Conservation (phyloP, 306 rosid species). For the Vigna mungo region DNA sequence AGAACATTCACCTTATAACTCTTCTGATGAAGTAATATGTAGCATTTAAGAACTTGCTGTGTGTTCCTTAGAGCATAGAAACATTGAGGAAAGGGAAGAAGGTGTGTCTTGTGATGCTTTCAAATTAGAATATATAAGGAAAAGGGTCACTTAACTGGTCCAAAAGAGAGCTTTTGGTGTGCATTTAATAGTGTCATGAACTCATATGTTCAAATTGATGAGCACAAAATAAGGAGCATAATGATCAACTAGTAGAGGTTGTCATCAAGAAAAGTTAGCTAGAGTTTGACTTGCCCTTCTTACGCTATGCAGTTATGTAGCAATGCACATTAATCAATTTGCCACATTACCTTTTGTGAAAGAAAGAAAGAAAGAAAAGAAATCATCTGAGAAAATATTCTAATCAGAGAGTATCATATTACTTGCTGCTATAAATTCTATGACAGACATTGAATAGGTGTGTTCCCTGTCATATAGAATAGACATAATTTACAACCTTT, state of each 20-base stretch:
- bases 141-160: constrained; percentile 39
- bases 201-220: constrained; percentile 39
- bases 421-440: constrained; percentile 23
- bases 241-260: constrained; percentile 54
- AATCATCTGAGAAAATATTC: constrained; percentile 35
- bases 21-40: constrained; percentile 3
- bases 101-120: constrained; percentile 5
- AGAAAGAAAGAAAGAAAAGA: no score
- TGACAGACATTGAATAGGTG: constrained; percentile 25
- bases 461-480: constrained; percentile 12
- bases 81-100: constrained; percentile 1
- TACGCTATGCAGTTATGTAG: constrained; percentile 38
- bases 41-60: constrained; percentile 19
- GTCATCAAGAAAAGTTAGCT: constrained; percentile 44
- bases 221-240: constrained; percentile 52
- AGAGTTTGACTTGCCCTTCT: constrained; percentile 54
- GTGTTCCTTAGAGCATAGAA: constrained; percentile 11
- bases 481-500: constrained; percentile 33
- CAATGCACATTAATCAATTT: constrained; percentile 41
- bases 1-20: constrained; percentile 29
- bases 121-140: constrained; percentile 22
- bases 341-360: constrained; percentile 26
- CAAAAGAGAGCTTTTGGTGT: constrained; percentile 52
- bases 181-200: constrained; percentile 35
- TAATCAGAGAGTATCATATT: background rate